Percentiles rank a stretch among this genome's conserved stretches.
Conservation (phyloP, 2,329 filamentous ascomycete species). For the Diaporthe citrichinensis region DNA sequence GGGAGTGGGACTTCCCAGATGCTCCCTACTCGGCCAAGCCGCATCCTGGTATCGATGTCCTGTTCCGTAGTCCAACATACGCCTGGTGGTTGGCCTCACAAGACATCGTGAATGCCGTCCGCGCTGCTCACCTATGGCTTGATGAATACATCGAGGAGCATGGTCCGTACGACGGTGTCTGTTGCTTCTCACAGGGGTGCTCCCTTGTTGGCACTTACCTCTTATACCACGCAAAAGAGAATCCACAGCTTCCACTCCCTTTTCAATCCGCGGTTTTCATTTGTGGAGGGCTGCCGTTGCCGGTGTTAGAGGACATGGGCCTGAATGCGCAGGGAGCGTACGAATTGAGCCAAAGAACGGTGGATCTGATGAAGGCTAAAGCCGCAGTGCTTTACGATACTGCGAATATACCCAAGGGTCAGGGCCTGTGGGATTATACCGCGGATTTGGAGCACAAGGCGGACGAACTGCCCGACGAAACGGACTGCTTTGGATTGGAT, state of each 20-base stretch:
- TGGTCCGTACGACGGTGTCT: constrained; percentile 53
- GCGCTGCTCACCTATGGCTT: constrained; percentile 54
- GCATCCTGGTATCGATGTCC: constrained; percentile 51
- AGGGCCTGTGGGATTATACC: constrained; percentile 53
- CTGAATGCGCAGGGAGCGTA: constrained; percentile 51
- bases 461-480: constrained; percentile 45
- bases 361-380: constrained; percentile 46
- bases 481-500: constrained; percentile 53
- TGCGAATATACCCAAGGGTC: constrained; percentile 45
- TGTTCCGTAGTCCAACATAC: constrained; percentile 49
- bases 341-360: constrained; percentile 48
- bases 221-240: constrained; percentile 54
- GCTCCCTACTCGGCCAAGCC: constrained; percentile 50
- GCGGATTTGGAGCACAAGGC: constrained; percentile 51
- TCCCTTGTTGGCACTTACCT: constrained; percentile 56
- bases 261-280: constrained; percentile 58
- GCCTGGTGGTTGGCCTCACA: constrained; percentile 49
- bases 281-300: constrained; percentile 55
- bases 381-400: constrained; percentile 47
- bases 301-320: constrained; percentile 53
- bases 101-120: constrained; percentile 50
- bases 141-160: constrained; percentile 50
- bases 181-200: constrained; percentile 57
- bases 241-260: constrained; percentile 48
- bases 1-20: constrained; percentile 53